Percentiles rank a stretch among this genome's conserved stretches.
These are phyloP conservation scores for Escallonia herrerae DNA, from an alignment of 129 eudicot genomes.

Conservation along the genomic window DNA sequence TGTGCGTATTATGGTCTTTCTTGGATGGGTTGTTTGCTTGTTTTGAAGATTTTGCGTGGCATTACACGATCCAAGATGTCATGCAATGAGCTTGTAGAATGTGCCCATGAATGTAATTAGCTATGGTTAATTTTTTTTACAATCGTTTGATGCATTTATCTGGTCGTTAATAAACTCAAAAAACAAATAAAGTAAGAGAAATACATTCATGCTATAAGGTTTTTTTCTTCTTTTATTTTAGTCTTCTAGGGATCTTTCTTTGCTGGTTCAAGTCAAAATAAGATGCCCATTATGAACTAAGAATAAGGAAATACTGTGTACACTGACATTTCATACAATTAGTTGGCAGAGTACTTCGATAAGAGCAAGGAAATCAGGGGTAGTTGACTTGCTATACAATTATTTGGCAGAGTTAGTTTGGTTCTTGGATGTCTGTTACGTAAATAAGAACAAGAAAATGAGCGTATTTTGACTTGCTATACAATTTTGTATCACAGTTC, in stretches of 20 bases:
- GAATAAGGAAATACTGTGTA: no score
- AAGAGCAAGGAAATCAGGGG: neutral
- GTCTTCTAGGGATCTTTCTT: no score
- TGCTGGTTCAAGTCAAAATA: no score
- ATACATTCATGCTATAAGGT: no score
- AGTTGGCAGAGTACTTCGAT: no score
- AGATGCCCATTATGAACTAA: no score
- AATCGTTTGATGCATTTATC: neutral
- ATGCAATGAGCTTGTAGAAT: neutral
- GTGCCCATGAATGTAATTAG: neutral
- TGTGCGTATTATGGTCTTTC: neutral
- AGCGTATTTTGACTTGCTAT: no score
- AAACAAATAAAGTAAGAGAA: neutral
- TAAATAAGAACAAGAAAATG: neutral
- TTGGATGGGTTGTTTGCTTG: neutral
- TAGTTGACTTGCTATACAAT: neutral
- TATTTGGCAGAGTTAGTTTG: neutral
- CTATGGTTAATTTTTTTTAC: neutral
- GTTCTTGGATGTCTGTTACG: neutral
- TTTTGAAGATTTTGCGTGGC: neutral
- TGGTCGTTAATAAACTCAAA: neutral
- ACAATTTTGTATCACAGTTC: no score
- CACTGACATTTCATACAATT: no score
- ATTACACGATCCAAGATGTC: neutral
- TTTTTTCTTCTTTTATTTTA: no score